Evolutionary conservation across 23 red algal genomes (phyloP), one percentile per base, ranked within the genome.

Genomic region (Gracilaria domingensis): DNA sequence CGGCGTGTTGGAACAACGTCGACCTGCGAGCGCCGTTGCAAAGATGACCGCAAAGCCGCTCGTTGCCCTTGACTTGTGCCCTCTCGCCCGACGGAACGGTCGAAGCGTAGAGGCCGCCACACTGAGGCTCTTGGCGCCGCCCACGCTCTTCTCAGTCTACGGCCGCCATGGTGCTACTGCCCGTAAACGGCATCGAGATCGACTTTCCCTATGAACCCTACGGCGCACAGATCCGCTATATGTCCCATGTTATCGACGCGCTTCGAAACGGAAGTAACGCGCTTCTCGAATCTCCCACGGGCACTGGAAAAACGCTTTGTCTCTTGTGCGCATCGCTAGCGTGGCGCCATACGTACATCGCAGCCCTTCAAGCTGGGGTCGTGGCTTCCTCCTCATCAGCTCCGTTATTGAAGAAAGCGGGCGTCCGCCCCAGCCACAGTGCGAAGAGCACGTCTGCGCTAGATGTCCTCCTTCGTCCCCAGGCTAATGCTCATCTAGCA

Each of bases 131-230:
- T 36, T 56, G 44, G 42, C 39, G 57, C 11, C 7, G 11, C 64
- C 64, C 30, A n/a, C 60, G 20, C 28, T 66, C 4, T 66, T 69
- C 30, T 12, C 64, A 2, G 51, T 32, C 32, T 4, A 29, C 26
- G 26, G 64, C 33, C 35, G 51, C 77, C 0, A 94, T 94, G 92
- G 82, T 81, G 32, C 59, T 82, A 35, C 44, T 94, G 69, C 67
- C 82, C 2, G 75, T 94, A 47, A 87, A 74, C 45, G 85, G 88
- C 42, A 86, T 96, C 25, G 38, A 82, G 18, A 86, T 99, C 42
- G 85, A 94, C 50, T 99, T 99, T 80, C 97, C 97, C 49, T 96
- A 94, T 57, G 54, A 62, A 37, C 97, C 97, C n/a, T 99, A 99
- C 84, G 79, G 74, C 30, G 82, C 76, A 50, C 97, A 99, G 79